A percentile compares a stretch with the other conserved stretches of the same genome.
phyloP scores from a whole-genome alignment of 305 asterid species.

The Stenogyne calaminthoides region DNA sequence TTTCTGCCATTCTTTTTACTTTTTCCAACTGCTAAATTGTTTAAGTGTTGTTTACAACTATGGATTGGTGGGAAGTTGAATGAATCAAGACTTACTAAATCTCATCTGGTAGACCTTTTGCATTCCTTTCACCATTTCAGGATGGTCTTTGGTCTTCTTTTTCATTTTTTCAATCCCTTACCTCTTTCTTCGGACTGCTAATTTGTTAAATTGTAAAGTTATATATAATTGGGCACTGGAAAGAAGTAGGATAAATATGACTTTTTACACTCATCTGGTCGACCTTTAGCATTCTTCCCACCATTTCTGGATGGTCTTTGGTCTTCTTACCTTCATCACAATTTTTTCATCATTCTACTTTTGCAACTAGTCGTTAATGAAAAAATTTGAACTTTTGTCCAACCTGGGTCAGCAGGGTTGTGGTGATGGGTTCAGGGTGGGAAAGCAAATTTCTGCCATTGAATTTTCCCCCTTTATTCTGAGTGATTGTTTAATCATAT shows the following conservation, averaged over 20 bases:
- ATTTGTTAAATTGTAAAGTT: slow-evolving; percentile 6
- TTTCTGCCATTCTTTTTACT: background rate
- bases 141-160: background rate
- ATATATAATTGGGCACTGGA: background rate
- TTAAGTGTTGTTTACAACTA: slow-evolving; percentile 14
- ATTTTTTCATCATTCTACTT: background rate
- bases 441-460: background rate
- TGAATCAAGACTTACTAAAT: background rate
- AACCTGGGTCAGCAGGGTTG: background rate
- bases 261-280: background rate
- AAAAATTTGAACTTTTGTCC: background rate
- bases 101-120: background rate
- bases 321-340: background rate
- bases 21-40: background rate
- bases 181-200: background rate
- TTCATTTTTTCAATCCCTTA: background rate
- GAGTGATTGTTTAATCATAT: background rate
- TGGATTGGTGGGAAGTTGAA: background rate
- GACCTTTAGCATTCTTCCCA: background rate
- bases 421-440: background rate
- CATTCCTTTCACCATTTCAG: slow-evolving; percentile 7
- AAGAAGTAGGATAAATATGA: slow-evolving; percentile 1
- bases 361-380: slow-evolving; percentile 10
- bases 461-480: background rate
- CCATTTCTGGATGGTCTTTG: background rate